phyloP scores from a whole-genome alignment of 495 filamentous ascomycete species.

The Xylaria grammica region DNA sequence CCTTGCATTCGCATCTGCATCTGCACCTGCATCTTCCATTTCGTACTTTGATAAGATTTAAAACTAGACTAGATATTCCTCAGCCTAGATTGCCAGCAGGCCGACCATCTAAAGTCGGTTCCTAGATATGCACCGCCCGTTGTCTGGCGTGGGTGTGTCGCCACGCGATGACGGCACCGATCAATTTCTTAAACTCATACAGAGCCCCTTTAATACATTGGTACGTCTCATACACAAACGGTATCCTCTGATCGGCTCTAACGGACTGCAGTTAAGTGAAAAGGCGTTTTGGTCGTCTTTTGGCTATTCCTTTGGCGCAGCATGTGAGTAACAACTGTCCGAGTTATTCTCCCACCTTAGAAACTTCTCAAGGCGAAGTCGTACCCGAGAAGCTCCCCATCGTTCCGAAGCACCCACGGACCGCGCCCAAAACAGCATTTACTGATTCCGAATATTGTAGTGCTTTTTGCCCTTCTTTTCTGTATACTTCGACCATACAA shows the following conservation, averaged over 20 bases:
- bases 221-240: constrained; percentile 25
- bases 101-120: background rate
- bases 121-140: constrained; percentile 12
- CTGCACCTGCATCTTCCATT: too few species aligned
- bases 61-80: background rate
- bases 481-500: constrained; percentile 79
- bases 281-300: constrained; percentile 72
- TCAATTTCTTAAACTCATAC: constrained; percentile 46
- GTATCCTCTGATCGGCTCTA: background rate
- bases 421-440: background rate
- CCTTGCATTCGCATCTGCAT: background rate
- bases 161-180: constrained; percentile 12
- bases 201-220: constrained; percentile 49
- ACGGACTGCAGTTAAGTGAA: constrained; percentile 30
- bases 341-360: too few species aligned
- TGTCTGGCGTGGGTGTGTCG: background rate
- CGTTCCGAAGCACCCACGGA: too few species aligned
- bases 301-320: constrained; percentile 63
- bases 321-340: constrained; percentile 16
- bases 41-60: background rate
- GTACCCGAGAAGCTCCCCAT: too few species aligned
- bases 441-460: background rate
- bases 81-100: background rate
- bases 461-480: constrained; percentile 70
- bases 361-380: constrained; percentile 24